Conservation (phyloP, 2,329 filamentous ascomycete species). For the Escovopsis sp. region DNA sequence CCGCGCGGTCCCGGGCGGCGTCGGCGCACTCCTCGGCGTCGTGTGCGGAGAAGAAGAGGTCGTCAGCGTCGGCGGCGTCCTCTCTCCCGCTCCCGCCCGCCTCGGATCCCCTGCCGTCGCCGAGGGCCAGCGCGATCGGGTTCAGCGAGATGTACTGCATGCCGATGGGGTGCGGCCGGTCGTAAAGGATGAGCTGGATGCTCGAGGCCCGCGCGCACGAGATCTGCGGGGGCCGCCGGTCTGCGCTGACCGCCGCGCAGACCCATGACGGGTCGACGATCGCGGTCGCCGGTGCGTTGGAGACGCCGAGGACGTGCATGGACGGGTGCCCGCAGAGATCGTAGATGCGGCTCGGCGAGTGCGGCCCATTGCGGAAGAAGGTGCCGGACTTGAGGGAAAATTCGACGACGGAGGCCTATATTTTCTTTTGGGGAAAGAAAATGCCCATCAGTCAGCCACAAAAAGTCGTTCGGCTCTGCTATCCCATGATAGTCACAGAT, state of each 20-base stretch:
- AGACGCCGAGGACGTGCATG: constrained; percentile 73
- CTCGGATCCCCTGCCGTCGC: constrained; percentile 38
- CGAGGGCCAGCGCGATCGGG: constrained; percentile 76
- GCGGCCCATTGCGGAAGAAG: constrained; percentile 66
- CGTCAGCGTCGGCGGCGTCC: no score
- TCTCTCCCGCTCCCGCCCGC: no score
- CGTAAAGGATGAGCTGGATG: constrained; percentile 79
- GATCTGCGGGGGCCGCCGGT: constrained; percentile 49
- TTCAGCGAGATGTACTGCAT: constrained; percentile 96
- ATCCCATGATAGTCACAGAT: no score
- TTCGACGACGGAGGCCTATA: constrained; percentile 68
- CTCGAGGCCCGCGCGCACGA: constrained; percentile 56
- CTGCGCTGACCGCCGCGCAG: constrained; percentile 39
- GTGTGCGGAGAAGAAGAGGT: no score
- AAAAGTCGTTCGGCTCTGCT: background rate
- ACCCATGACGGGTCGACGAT: constrained; percentile 53
- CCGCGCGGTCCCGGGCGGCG: constrained; percentile 43
- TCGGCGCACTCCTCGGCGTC: constrained; percentile 46
- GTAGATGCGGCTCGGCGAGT: constrained; percentile 67
- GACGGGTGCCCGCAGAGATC: constrained; percentile 68
- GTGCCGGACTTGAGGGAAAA: constrained; percentile 72
- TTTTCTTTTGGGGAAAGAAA: no score
- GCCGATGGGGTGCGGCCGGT: constrained; percentile 64
- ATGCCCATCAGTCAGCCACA: background rate
- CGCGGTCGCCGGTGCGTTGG: constrained; percentile 45